These are phyloP conservation scores for Anisogramma anomala DNA, from an alignment of 2,329 filamentous ascomycete species.

Conservation along the genomic window DNA sequence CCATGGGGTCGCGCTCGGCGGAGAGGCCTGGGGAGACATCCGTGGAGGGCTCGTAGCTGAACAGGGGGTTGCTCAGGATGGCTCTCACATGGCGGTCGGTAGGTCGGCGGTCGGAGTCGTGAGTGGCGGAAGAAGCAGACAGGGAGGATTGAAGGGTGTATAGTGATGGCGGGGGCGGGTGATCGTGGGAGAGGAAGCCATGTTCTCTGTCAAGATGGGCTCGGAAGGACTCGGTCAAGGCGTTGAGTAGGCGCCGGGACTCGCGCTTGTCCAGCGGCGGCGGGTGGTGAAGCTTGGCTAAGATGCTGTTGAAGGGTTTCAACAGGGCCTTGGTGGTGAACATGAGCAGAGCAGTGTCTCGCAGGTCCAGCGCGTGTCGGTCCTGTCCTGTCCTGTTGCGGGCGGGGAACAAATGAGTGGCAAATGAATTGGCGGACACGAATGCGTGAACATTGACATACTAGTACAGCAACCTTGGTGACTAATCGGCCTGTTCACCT, in stretches of 20 bases:
- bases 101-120: conserved; percentile 22
- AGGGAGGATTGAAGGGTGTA: conserved; percentile 12
- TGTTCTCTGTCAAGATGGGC: conserved; percentile 47
- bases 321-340: conserved; percentile 25
- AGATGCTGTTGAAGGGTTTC: conserved; percentile 28
- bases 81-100: conserved; percentile 42
- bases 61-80: conserved; percentile 47
- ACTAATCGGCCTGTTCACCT: too few relatives aligned
- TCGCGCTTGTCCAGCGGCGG: conserved; percentile 38
- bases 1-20: conserved; percentile 33
- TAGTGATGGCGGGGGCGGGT: conserved; percentile 11
- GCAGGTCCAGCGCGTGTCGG: too few relatives aligned
- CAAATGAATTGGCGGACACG: too few relatives aligned
- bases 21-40: conserved; percentile 11
- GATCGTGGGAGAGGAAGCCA: conserved; percentile 29
- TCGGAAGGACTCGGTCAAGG: conserved; percentile 46
- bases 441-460: too few relatives aligned
- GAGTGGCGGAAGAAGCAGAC: conserved; percentile 2
- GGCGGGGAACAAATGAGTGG: background rate
- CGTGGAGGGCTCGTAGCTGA: conserved; percentile 28
- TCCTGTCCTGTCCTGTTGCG: background rate
- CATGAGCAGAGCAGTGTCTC: conserved; percentile 21
- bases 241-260: conserved; percentile 42
- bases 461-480: too few relatives aligned
- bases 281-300: conserved; percentile 39